These are phyloP conservation scores for Aspergillus asperescens DNA, from an alignment of 495 filamentous ascomycete species.

Conservation along the genomic window DNA sequence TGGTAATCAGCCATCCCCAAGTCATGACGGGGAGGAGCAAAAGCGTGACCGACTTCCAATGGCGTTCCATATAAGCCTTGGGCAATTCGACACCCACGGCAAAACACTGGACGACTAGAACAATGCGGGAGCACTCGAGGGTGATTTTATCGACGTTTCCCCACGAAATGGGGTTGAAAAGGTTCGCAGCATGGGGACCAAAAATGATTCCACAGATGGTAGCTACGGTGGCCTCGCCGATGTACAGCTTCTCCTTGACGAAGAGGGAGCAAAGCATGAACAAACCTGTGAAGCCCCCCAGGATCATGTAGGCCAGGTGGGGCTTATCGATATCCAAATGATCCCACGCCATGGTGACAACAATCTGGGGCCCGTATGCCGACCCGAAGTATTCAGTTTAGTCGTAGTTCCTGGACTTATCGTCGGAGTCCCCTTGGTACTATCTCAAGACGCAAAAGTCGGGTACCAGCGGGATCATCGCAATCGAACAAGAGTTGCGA, in stretches of 20 bases:
- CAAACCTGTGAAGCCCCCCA: constrained; percentile 94
- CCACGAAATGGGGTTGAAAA: constrained; percentile 83
- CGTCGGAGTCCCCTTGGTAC: not conserved
- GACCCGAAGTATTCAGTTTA: not conserved
- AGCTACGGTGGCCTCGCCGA: constrained; percentile 96
- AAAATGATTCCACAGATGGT: constrained; percentile 97
- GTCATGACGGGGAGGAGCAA: constrained; percentile 95
- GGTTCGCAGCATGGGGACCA: constrained; percentile 86
- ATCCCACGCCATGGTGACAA: constrained; percentile 76
- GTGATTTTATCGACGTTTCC: constrained; percentile 94
- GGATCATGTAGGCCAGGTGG: constrained; percentile 96
- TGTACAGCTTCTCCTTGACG: constrained; percentile 98
- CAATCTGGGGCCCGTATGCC: not conserved
- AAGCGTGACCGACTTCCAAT: constrained; percentile 90
- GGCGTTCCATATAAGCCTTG: constrained; percentile 93
- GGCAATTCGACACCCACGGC: constrained; percentile 98
- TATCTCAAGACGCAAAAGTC: not conserved
- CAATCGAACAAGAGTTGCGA: constrained; percentile 5
- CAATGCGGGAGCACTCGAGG: constrained; percentile 93
- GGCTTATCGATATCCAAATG: constrained; percentile 89
- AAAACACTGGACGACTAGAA: constrained; percentile 98
- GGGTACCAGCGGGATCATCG: constrained; percentile 6
- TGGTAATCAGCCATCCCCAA: constrained; percentile 91
- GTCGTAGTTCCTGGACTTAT: not conserved
- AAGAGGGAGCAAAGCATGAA: constrained; percentile 98